A percentile compares a stretch with the other conserved stretches of the same genome.
These are phyloP conservation scores for Myxozyma mucilagina DNA, from an alignment of 805 yeast genomes.

Conservation along the genomic window DNA sequence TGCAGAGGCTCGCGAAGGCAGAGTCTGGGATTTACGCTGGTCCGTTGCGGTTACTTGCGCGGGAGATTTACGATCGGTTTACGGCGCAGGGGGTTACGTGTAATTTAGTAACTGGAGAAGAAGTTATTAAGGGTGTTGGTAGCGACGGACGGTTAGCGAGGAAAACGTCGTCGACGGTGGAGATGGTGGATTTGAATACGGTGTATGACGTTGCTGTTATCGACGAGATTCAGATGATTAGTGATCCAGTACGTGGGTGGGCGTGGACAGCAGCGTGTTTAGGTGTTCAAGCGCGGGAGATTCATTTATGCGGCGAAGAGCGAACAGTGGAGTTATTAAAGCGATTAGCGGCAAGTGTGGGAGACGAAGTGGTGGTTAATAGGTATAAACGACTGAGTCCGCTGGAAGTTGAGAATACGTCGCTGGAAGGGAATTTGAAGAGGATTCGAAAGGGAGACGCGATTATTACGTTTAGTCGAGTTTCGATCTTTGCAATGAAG, in stretches of 20 bases:
- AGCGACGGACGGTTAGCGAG: constrained; percentile 68
- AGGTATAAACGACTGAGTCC: constrained; percentile 74
- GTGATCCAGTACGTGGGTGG: constrained; percentile 75
- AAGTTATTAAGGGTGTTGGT: constrained; percentile 71
- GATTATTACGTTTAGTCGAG: constrained; percentile 80
- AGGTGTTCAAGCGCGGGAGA: constrained; percentile 80
- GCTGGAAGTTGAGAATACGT: constrained; percentile 53
- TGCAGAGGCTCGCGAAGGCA: constrained; percentile 63
- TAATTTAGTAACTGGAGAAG: constrained; percentile 94
- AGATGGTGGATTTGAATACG: constrained; percentile 75
- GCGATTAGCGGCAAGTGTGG: constrained; percentile 63
- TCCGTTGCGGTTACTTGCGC: constrained; percentile 83
- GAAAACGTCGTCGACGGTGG: constrained; percentile 85
- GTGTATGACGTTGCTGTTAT: constrained; percentile 83
- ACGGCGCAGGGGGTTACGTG: constrained; percentile 65
- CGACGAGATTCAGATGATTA: constrained; percentile 96
- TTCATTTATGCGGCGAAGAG: constrained; percentile 93
- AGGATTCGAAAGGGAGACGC: constrained; percentile 76
- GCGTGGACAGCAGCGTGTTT: constrained; percentile 93
- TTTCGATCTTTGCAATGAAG: constrained; percentile 66
- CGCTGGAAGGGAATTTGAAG: constrained; percentile 40
- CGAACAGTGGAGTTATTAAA: constrained; percentile 71
- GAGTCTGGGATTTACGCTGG: constrained; percentile 90
- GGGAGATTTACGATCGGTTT: constrained; percentile 87
- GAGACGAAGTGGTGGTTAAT: constrained; percentile 75